Base-by-base conservation (phyloP, 495 filamentous ascomycete genomes). In the Haplographium delicatum region DNA sequence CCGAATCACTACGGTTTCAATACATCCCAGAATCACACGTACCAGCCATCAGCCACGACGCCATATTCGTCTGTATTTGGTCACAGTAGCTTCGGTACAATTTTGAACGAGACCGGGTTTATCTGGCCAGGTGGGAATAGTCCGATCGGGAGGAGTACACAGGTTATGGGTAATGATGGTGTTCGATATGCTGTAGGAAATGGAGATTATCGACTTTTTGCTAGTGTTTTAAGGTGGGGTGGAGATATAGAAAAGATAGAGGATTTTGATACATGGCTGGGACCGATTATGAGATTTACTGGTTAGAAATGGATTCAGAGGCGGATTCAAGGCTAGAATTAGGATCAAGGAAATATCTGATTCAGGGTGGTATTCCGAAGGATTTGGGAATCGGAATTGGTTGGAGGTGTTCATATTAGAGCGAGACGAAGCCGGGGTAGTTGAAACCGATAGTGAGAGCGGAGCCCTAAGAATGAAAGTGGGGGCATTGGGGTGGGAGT, bases 211-310 rank as follows among this genome's bases (percentile, higher is more conserved):
- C 49, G 59, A 6, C 51, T 47, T 38, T 51, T 62, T 13, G 52
- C 52, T 31, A 51, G 44, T 22, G 45, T 62, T 5, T 47, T 62
- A 0, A 50, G 59, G 11, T 62, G 59, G 59, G 56, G 59, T n/a
- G 59, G 59, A 0, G 47, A 54, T 6, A 41, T 15, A 5, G 28
- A 33, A 6, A 20, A 15, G 18, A 24, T 56, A 19, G 46, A 57
- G 22, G 59, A 59, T 26, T 44, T 59, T 26, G 59, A 62, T 40
- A 62, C 59, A 8, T 62, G 59, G 59, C 39, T 62, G 5, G 54
- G 51, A 15, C 51, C 42, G 10, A 53, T 62, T 5, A 56, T 62
- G 8, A 52, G 59, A 20, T 18, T 59, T 26, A 38, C 19, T 37
- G 34, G 19, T 13, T 37, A 18, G 34, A 13, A 37, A 37, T 37